A percentile compares a stretch with the other conserved stretches of the same genome.
These are phyloP conservation scores for Lepidium sativum DNA, from an alignment of 345 rosid genomes.

Conservation along the genomic window DNA sequence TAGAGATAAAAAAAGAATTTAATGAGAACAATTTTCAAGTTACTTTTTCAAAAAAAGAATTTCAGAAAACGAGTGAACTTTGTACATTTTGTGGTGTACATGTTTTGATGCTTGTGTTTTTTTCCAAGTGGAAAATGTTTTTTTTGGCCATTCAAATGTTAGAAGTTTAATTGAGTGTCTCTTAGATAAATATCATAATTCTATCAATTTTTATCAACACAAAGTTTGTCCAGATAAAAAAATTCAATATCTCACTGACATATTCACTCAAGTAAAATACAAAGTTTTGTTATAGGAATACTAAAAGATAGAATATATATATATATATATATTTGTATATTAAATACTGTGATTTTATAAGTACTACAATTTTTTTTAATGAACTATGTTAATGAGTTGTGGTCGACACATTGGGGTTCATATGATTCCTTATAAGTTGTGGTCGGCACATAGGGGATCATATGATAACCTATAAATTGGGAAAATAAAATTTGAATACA, in stretches of 20 bases:
- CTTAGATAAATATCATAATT: background rate
- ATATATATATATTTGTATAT: too few relatives aligned
- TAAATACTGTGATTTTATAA: too few relatives aligned
- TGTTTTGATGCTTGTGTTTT: conserved; percentile 6
- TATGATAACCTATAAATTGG: too few relatives aligned
- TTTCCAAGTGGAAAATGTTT: conserved; percentile 32
- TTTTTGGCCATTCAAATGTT: conserved; percentile 47
- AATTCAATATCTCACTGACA: conserved; percentile 35
- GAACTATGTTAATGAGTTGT: too few relatives aligned
- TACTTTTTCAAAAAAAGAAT: conserved; percentile 21
- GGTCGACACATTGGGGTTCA: too few relatives aligned
- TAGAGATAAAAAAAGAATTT: background rate
- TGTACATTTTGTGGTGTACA: conserved; percentile 5
- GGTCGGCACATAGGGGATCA: too few relatives aligned
- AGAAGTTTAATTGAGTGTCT: conserved; percentile 24
- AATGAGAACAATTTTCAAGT: background rate
- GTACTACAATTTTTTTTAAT: too few relatives aligned
- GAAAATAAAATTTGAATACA: too few relatives aligned
- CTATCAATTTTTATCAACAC: background rate
- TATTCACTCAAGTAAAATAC: conserved; percentile 27
- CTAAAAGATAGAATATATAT: background rate
- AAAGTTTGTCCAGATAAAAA: conserved; percentile 28
- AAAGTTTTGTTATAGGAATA: background rate
- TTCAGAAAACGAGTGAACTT: conserved; percentile 20
- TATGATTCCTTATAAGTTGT: too few relatives aligned